Percentiles rank a stretch among this genome's conserved stretches.
phyloP scores from a whole-genome alignment of 331 rosid genomes.

The Malus hybrid region DNA sequence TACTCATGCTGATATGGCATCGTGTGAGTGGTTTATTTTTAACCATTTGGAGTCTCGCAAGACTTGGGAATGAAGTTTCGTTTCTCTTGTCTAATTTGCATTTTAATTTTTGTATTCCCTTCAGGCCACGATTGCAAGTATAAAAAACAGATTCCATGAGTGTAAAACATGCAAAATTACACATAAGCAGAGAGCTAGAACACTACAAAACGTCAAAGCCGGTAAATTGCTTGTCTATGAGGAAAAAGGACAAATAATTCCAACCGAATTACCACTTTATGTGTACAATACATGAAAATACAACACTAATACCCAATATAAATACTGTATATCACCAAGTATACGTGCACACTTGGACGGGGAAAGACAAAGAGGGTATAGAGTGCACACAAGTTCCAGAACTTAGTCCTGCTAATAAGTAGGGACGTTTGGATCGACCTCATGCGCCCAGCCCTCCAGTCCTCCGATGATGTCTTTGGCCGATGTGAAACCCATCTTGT shows the following conservation, averaged over 20 bases:
- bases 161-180: background rate
- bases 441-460: constrained; percentile 68
- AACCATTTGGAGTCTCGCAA: background rate
- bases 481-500: constrained; percentile 58
- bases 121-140: background rate
- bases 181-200: background rate
- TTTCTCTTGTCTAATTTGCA: background rate
- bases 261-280: background rate
- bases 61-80: background rate
- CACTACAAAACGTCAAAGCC: too few relatives aligned
- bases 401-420: constrained; percentile 40
- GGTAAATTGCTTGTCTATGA: background rate
- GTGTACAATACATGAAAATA: background rate
- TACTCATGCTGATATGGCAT: too few relatives aligned
- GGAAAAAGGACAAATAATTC: background rate
- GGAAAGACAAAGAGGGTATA: background rate
- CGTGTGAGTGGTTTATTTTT: too few relatives aligned
- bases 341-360: background rate
- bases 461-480: constrained; percentile 91
- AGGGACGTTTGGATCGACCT: constrained; percentile 75
- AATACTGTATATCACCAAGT: background rate
- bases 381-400: background rate
- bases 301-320: background rate
- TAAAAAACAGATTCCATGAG: background rate
- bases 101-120: background rate